phyloP scores from a whole-genome alignment of 2,329 filamentous ascomycete species.

The Pseudophaeomoniella oleicola region DNA sequence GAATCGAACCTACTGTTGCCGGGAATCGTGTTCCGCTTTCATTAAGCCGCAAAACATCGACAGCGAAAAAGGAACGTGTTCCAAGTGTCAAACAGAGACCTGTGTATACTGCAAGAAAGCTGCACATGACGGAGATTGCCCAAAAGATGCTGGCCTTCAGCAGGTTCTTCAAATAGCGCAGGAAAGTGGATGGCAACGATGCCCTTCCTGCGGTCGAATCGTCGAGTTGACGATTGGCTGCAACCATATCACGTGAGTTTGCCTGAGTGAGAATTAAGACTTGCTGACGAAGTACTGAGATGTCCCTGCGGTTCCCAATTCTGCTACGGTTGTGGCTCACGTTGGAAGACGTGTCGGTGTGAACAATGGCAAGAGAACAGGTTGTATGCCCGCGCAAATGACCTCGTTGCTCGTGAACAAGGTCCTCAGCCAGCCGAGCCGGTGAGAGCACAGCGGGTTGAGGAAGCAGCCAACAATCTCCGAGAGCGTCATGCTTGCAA shows the following conservation, averaged over 20 bases:
- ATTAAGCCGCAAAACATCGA: conserved; percentile 22
- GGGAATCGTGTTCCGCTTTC: conserved; percentile 29
- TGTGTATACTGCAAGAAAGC: too few species aligned
- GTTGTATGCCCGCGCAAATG: conserved; percentile 8
- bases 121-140: conserved; percentile 19
- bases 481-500: too few species aligned
- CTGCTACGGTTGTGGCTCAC: conserved; percentile 16
- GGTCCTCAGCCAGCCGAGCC: too few species aligned
- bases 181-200: conserved; percentile 59
- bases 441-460: too few species aligned
- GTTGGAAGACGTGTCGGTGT: conserved; percentile 16
- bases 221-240: conserved; percentile 18
- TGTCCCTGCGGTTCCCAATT: conserved; percentile 17
- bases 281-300: conserved; percentile 7
- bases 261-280: neutral
- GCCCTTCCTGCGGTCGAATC: conserved; percentile 53
- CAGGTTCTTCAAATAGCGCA: conserved; percentile 45
- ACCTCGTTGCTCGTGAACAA: conserved; percentile 2
- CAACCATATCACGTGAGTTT: conserved; percentile 20
- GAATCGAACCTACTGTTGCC: conserved; percentile 38
- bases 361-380: conserved; percentile 14
- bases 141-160: conserved; percentile 11
- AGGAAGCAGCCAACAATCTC: too few species aligned
- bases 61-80: conserved; percentile 34
- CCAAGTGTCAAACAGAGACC: conserved; percentile 30